These are phyloP conservation scores for Phytophthora chlamydospora DNA, from an alignment of 352 stramenopile genomes.

Conservation along the genomic window DNA sequence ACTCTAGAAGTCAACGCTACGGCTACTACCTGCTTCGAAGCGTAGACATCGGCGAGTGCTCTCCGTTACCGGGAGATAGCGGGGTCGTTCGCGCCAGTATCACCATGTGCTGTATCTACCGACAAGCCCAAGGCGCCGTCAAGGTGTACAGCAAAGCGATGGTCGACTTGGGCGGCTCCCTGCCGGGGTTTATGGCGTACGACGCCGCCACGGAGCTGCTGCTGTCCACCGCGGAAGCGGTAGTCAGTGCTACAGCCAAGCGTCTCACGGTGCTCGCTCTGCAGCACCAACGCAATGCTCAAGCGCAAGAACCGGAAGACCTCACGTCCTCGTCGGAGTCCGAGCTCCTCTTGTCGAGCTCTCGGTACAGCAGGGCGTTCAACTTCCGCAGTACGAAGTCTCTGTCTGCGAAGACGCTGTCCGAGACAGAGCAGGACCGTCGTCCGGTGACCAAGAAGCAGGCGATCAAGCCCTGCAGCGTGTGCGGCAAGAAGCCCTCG, in stretches of 20 bases:
- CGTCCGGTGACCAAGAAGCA: conserved; percentile 17
- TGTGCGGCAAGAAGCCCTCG: conserved; percentile 37
- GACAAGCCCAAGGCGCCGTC: conserved; percentile 53
- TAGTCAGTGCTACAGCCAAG: conserved; percentile 53
- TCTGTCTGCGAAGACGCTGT: conserved; percentile 6
- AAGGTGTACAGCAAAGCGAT: conserved; percentile 63
- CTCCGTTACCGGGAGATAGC: conserved; percentile 47
- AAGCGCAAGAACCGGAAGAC: conserved; percentile 22
- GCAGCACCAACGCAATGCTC: conserved; percentile 1
- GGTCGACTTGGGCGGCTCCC: conserved; percentile 52
- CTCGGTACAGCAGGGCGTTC: conserved; percentile 26
- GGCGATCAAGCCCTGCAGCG: conserved; percentile 27
- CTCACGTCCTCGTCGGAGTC: conserved; percentile 29
- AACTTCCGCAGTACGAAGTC: conserved; percentile 31
- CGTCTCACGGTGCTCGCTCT: conserved; percentile 41
- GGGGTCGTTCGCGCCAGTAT: conserved; percentile 54
- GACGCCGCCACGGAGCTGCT: conserved; percentile 50
- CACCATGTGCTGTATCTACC: conserved; percentile 72
- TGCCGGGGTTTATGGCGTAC: conserved; percentile 55
- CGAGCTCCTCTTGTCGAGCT: conserved; percentile 21
- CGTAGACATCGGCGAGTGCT: conserved; percentile 53
- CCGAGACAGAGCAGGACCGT: conserved; percentile 4
- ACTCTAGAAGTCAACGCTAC: conserved; percentile 45
- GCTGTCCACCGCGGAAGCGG: conserved; percentile 43
- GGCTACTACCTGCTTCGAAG: conserved; percentile 67